Evolutionary conservation across 2,329 filamentous ascomycete genomes (phyloP).

Genomic region (Neophaeococcomyces mojaviensis): DNA sequence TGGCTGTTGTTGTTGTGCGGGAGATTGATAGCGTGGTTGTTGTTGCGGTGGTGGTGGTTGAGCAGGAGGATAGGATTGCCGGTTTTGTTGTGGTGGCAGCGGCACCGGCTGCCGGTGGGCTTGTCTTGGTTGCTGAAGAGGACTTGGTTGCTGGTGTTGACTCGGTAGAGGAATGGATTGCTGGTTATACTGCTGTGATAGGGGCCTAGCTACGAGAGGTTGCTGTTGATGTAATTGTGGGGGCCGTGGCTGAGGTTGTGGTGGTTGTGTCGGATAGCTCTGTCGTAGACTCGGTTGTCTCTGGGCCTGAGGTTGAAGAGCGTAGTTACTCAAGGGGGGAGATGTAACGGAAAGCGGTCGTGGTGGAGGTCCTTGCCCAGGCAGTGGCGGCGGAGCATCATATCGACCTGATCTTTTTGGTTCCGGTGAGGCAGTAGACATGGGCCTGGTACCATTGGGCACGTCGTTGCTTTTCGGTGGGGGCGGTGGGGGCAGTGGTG

Average conservation of each 20-base stretch:
- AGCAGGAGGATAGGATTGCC: conserved; percentile 19
- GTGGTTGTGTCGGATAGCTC: conserved; percentile 8
- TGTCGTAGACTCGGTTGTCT: neutral
- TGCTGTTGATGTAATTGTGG: neutral
- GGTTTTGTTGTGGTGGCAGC: conserved; percentile 24
- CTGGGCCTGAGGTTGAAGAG: conserved; percentile 13
- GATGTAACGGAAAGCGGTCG: conserved; percentile 11
- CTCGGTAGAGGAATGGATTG: conserved; percentile 15
- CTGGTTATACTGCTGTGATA: conserved; percentile 16
- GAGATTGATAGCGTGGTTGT: conserved; percentile 17
- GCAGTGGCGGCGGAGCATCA: conserved; percentile 22
- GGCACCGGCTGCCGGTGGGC: conserved; percentile 12
- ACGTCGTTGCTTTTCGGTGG: conserved; percentile 51
- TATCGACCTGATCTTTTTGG: conserved; percentile 19
- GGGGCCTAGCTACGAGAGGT: conserved; percentile 9
- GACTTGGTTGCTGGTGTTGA: conserved; percentile 5
- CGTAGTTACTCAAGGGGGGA: conserved; percentile 9
- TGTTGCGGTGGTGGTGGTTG: conserved; percentile 17
- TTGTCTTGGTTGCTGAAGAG: conserved; percentile 10
- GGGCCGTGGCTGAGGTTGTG: neutral
- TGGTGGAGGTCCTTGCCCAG: conserved; percentile 2
- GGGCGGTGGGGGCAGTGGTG: conserved; percentile 53
- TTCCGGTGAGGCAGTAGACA: conserved; percentile 15
- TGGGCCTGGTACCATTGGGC: conserved; percentile 11
- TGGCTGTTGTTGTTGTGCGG: conserved; percentile 24